Evolutionary conservation across 306 rosid genomes (phyloP).

Genomic region (Sindora glabra): DNA sequence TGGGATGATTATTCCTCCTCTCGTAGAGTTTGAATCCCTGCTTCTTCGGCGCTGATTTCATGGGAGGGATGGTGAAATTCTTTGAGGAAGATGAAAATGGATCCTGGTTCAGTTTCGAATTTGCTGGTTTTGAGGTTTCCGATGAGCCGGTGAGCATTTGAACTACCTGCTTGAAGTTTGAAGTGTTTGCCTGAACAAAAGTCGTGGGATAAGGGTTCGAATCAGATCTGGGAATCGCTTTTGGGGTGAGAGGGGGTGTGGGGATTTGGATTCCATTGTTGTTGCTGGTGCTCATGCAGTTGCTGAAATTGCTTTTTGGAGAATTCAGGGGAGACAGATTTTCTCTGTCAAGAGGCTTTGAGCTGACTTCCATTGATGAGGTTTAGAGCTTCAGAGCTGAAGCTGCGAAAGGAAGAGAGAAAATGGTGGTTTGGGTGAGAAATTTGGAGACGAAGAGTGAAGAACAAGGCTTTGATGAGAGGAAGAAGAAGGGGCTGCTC

Average conservation of each 20-base stretch:
- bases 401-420: neutral
- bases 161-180: slow-evolving; percentile 91
- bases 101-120: slow-evolving; percentile 20
- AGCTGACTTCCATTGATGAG: slow-evolving; percentile 58
- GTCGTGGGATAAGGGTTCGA: slow-evolving; percentile 85
- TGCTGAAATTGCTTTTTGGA: slow-evolving; percentile 53
- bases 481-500: neutral
- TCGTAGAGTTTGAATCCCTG: slow-evolving; percentile 89
- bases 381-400: neutral
- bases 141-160: slow-evolving; percentile 98
- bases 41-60: slow-evolving; percentile 52
- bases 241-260: slow-evolving; percentile 54
- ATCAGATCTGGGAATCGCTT: slow-evolving; percentile 86
- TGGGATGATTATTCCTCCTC: slow-evolving; percentile 64
- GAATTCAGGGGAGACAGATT: slow-evolving; percentile 52
- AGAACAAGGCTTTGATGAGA: slow-evolving; percentile 49
- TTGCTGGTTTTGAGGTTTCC: too few species aligned
- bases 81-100: slow-evolving; percentile 24
- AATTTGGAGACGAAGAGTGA: slow-evolving; percentile 36
- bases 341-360: slow-evolving; percentile 56
- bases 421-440: slow-evolving; percentile 30
- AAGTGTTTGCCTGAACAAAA: slow-evolving; percentile 85
- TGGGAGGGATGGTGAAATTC: slow-evolving; percentile 71
- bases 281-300: slow-evolving; percentile 26
- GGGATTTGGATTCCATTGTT: slow-evolving; percentile 43